phyloP scores from a whole-genome alignment of 176 grass and related monocot species.

The Aegilops speltoides region DNA sequence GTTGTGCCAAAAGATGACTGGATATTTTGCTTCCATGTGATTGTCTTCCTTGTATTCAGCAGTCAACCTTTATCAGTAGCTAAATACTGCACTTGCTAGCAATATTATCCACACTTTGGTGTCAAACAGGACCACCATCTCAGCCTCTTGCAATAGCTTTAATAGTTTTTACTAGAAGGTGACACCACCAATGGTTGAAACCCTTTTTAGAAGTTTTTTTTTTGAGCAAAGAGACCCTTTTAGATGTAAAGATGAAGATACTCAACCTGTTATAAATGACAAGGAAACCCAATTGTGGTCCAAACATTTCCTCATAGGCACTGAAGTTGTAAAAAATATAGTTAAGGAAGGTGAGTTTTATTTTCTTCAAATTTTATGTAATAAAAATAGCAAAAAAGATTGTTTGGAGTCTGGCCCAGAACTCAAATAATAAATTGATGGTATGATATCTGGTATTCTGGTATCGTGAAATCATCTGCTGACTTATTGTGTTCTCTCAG shows the following conservation, averaged over 20 bases:
- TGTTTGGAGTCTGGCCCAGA: not conserved
- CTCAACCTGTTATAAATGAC: not conserved
- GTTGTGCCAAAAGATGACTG: not conserved
- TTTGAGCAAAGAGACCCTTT: not conserved
- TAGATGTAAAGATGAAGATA: not conserved
- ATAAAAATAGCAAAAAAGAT: not conserved
- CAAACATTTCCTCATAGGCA: not conserved
- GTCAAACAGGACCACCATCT: not conserved
- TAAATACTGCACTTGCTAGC: not conserved
- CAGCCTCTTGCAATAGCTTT: not conserved
- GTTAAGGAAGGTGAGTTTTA: not conserved
- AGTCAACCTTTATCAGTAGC: not conserved
- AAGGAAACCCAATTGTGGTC: not conserved
- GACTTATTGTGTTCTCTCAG: slow-evolving; percentile 35
- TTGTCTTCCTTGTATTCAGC: not conserved
- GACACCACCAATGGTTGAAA: not conserved
- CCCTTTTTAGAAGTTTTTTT: no score
- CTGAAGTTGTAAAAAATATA: not conserved
- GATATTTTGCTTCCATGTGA: not conserved
- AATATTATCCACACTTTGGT: not conserved
- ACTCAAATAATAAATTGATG: not conserved
- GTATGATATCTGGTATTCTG: not conserved
- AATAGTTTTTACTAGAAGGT: not conserved
- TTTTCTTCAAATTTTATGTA: not conserved
- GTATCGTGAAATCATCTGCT: slow-evolving; percentile 18